Evolutionary conservation across 805 yeast species (phyloP).

Genomic region (Naumovozyma baii): DNA sequence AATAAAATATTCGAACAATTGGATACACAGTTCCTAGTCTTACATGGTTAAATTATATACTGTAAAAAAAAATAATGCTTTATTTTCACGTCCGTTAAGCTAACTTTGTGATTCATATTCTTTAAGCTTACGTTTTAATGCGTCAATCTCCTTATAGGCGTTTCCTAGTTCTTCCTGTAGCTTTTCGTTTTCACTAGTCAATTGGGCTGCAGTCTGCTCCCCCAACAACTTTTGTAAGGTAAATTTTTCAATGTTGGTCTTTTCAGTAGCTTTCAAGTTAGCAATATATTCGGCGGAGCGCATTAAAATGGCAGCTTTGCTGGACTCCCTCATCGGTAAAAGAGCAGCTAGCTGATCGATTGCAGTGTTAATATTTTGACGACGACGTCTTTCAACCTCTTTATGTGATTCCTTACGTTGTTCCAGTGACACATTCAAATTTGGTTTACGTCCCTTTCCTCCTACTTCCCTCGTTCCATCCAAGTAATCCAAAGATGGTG

Average conservation of each 20-base stretch:
- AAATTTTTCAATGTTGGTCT: constrained; percentile 85
- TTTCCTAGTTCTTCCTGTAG: constrained; percentile 80
- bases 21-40: too few species aligned
- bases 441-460: constrained; percentile 24
- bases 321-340: constrained; percentile 68
- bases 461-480: constrained; percentile 4
- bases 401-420: constrained; percentile 85
- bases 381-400: constrained; percentile 87
- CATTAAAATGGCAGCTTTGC: constrained; percentile 81
- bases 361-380: constrained; percentile 83
- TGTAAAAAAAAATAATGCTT: too few species aligned
- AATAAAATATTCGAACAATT: too few species aligned
- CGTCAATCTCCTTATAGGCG: constrained; percentile 86
- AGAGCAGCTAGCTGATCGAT: constrained; percentile 68
- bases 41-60: too few species aligned
- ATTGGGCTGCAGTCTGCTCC: constrained; percentile 83
- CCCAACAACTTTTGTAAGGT: constrained; percentile 85
- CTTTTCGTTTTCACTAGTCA: constrained; percentile 77
- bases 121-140: constrained; percentile 49
- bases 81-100: too few species aligned
- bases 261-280: constrained; percentile 82
- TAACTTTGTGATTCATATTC: too few species aligned
- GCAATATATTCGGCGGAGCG: constrained; percentile 86
- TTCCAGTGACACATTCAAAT: constrained; percentile 23
- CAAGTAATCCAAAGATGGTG: not conserved